These are phyloP conservation scores for Lentinus tigrinus DNA, from an alignment of 768 basidiomycete species.

Conservation along the genomic window DNA sequence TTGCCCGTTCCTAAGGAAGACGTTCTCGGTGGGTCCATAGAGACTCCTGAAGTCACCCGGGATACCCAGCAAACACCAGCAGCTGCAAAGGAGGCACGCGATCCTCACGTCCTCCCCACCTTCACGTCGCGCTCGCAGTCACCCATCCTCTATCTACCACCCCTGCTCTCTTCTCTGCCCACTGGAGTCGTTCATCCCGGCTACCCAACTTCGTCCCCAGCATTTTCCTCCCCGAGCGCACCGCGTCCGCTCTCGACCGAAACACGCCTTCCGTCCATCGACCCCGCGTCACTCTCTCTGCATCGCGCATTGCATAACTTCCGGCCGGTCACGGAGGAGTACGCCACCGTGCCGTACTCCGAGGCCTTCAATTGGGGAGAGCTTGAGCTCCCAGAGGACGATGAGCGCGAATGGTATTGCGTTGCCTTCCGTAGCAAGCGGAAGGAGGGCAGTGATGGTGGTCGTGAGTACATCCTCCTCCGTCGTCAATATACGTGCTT, in stretches of 20 bases:
- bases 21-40: not conserved
- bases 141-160: slow-evolving; percentile 80
- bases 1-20: not conserved
- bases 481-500: not conserved
- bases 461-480: slow-evolving; percentile 41
- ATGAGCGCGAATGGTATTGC: slow-evolving; percentile 88
- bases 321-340: slow-evolving; percentile 54
- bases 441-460: slow-evolving; percentile 66
- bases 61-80: not conserved
- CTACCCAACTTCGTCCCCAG: slow-evolving; percentile 7
- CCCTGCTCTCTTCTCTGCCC: slow-evolving; percentile 77
- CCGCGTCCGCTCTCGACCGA: slow-evolving; percentile 55
- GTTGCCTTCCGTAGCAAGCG: slow-evolving; percentile 87
- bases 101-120: slow-evolving; percentile 57
- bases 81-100: slow-evolving; percentile 24
- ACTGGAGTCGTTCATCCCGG: slow-evolving; percentile 31
- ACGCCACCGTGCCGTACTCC: slow-evolving; percentile 63
- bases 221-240: slow-evolving; percentile 21
- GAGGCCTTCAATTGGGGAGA: slow-evolving; percentile 89
- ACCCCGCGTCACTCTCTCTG: slow-evolving; percentile 77
- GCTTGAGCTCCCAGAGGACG: slow-evolving; percentile 61
- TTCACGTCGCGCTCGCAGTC: slow-evolving; percentile 43
- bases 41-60: not conserved
- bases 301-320: slow-evolving; percentile 86
- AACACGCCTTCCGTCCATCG: slow-evolving; percentile 81